Evolutionary conservation across 2,329 filamentous ascomycete species (phyloP), one percentile per base, ranked within the genome.

Genomic region (Scedosporium aurantiacum): DNA sequence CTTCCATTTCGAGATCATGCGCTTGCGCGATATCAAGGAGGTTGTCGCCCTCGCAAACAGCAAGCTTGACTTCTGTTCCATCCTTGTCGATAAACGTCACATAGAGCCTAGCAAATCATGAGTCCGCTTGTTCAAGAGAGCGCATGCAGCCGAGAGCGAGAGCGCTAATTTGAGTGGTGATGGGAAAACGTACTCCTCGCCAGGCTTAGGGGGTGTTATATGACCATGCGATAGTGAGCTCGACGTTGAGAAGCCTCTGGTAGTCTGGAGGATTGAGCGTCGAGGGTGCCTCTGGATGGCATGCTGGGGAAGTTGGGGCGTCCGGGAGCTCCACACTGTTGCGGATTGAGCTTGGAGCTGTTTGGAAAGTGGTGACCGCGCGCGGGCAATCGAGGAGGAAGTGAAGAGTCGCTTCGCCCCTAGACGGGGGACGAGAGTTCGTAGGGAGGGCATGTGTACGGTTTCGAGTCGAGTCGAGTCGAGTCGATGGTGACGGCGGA

Each of bases 1-100:
- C 92, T 79, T 99, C 94, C 93, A 99, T 97, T 74, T 99, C 94
- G 50, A 99, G 79, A 70, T 97, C 93, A 74, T 97, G 84, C 55
- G 89, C 90, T 73, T 97, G 93, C 23, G 93, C 94, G 70, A 99
- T 93, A 70, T 97, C 93, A 61, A 99, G 81, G 60, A 99, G 79
- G 73, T 99, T 99, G 74, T 96, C 91, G 58, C 94, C 94, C 68
- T 89, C 85, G 14, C 84, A 79, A 7, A 97, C 93, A 63, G 88
- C 85, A 68, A 97, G 84, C 63, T 87, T 90, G 72, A 90, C 82
- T 66, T 86, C 81, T 32, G 83, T 78, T 58, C 87, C 87, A 21
- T 97, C 91, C 75, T 97, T 97, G 74, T 97, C 92, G 67, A 97
- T 82, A 72, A 97, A 97, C 0, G 92, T 96, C 27, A 99, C 82